Evolutionary conservation across 2,329 filamentous ascomycete species (phyloP).

Genomic region (Tympanopsis confertula): DNA sequence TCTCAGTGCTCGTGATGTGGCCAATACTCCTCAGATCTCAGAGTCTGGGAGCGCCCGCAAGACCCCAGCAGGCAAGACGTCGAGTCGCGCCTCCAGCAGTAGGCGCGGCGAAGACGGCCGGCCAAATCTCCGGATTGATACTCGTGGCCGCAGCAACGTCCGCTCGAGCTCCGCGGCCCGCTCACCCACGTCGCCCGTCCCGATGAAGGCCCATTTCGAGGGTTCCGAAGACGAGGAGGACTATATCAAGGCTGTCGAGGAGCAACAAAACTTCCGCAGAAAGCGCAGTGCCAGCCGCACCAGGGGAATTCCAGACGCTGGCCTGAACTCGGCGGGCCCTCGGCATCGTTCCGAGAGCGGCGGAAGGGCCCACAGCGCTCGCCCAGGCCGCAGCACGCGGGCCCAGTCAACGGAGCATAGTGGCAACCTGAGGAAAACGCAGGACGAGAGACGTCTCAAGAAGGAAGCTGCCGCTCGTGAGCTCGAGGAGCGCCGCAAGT

Average conservation of each 20-base stretch:
- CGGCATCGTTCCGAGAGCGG: constrained; percentile 23
- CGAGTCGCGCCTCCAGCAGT: constrained; percentile 37
- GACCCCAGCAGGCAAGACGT: constrained; percentile 10
- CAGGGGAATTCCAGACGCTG: constrained; percentile 20
- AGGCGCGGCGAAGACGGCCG: constrained; percentile 21
- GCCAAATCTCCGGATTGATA: constrained; percentile 27
- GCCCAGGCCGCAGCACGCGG: constrained; percentile 20
- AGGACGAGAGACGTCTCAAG: constrained; percentile 50
- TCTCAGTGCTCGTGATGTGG: constrained; percentile 34
- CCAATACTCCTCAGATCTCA: constrained; percentile 10
- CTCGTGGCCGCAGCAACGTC: constrained; percentile 50
- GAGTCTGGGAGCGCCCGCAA: constrained; percentile 3
- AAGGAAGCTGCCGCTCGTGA: constrained; percentile 72
- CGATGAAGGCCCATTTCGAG: constrained; percentile 52
- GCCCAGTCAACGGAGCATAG: constrained; percentile 31
- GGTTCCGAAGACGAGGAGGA: constrained; percentile 58
- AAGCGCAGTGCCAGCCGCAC: constrained; percentile 40
- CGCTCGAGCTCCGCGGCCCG: constrained; percentile 45
- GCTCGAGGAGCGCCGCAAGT: constrained; percentile 77
- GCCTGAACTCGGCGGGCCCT: constrained; percentile 9
- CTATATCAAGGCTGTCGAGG: constrained; percentile 36
- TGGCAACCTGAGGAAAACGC: constrained; percentile 42
- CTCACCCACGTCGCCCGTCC: constrained; percentile 73
- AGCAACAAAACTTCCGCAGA: constrained; percentile 42
- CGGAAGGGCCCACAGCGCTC: constrained; percentile 16